Evolutionary conservation across 192 early-diverging fungal genomes (phyloP).

Genomic region (Linnemannia exigua): DNA sequence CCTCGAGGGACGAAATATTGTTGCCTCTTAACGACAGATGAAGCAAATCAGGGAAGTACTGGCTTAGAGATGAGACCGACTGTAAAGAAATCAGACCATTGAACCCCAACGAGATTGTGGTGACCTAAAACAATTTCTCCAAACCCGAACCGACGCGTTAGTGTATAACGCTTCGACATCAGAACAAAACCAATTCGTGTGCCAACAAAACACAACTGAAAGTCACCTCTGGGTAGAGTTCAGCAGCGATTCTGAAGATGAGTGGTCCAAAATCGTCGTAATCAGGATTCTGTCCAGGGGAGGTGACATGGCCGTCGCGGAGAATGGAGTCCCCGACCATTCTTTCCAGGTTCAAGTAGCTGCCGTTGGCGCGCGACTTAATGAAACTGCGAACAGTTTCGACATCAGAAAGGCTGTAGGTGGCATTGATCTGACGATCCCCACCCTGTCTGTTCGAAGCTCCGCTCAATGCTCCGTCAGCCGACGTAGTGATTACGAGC

Average conservation of each 20-base stretch:
- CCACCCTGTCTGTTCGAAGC: neutral
- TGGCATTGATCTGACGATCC: neutral
- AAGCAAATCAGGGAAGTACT: conserved; percentile 57
- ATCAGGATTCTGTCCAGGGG: conserved; percentile 23
- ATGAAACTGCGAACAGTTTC: conserved; percentile 31
- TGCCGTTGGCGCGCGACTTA: conserved; percentile 16
- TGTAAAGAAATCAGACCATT: conserved; percentile 46
- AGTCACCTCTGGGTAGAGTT: conserved; percentile 45
- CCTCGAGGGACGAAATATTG: conserved; percentile 40
- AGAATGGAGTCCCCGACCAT: conserved; percentile 32
- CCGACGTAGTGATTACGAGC: neutral
- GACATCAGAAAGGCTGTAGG: conserved; percentile 7
- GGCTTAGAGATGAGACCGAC: conserved; percentile 36
- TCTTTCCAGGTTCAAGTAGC: conserved; percentile 43
- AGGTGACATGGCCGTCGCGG: conserved; percentile 13
- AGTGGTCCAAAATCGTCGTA: conserved; percentile 35
- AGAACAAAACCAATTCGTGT: too few relatives aligned
- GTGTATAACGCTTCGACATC: too few relatives aligned
- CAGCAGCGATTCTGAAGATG: conserved; percentile 37
- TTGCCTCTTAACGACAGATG: conserved; percentile 65
- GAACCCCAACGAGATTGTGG: conserved; percentile 57
- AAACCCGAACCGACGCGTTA: too few relatives aligned
- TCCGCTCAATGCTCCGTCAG: too few relatives aligned
- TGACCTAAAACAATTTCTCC: conserved; percentile 43
- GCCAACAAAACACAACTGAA: neutral